Conservation (phyloP, 2,329 filamentous ascomycete species). For the Aspergillus clavatus region DNA sequence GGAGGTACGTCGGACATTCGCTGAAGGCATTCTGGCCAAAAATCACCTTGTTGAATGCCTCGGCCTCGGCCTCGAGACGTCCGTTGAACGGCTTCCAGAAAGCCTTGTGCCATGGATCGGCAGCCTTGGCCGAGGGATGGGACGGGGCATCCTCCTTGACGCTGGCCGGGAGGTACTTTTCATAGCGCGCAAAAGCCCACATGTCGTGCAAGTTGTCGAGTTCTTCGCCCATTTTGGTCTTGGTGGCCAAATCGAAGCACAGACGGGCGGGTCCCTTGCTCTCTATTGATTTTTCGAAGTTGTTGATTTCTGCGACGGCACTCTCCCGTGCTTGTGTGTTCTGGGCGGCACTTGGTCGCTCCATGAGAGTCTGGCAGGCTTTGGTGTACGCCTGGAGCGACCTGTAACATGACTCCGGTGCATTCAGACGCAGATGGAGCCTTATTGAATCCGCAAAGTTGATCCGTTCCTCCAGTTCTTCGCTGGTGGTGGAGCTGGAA, state of each 20-base stretch:
- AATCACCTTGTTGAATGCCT: conserved; percentile 5
- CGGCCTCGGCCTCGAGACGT: conserved; percentile 10
- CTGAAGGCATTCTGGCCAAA: conserved; percentile 4
- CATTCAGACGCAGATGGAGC: conserved; percentile 1
- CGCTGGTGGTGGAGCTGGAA: conserved; percentile 5
- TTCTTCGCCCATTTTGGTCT: conserved; percentile 13
- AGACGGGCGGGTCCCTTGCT: conserved; percentile 1
- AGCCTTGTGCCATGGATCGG: conserved; percentile 10
- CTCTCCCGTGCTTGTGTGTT: background rate
- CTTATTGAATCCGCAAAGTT: conserved; percentile 6
- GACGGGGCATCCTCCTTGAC: background rate
- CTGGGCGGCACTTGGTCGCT: background rate
- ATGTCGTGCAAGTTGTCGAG: conserved; percentile 11
- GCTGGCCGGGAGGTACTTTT: conserved; percentile 7
- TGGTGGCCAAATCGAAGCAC: conserved; percentile 12
- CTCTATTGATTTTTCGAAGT: conserved; percentile 4
- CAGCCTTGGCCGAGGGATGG: conserved; percentile 2
- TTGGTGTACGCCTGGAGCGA: conserved; percentile 3
- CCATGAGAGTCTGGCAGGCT: conserved; percentile 6
- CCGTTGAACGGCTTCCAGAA: conserved; percentile 13
- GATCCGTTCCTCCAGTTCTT: conserved; percentile 8
- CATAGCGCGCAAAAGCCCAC: conserved; percentile 8
- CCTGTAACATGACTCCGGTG: conserved; percentile 1
- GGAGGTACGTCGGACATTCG: conserved; percentile 8
- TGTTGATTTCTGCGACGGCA: background rate